Conservation (phyloP, 2,329 filamentous ascomycete species). For the Aspergillus flavus region DNA sequence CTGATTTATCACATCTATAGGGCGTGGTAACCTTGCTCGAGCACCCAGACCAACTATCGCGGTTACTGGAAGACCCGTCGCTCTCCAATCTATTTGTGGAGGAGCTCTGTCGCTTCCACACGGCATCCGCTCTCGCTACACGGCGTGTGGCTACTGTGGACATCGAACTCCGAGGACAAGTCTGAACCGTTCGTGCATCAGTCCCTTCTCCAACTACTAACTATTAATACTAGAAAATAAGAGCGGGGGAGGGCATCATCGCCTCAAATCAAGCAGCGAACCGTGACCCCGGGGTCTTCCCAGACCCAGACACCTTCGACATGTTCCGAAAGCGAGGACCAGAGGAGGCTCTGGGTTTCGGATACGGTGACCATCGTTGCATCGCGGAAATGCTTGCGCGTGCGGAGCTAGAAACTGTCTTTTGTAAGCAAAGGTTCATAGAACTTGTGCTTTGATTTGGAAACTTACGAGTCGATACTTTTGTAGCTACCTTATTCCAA, state of each 20-base stretch:
- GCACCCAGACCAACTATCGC: not conserved
- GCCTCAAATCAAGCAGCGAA: constrained; percentile 8
- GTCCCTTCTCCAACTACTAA: not conserved
- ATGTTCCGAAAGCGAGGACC: constrained; percentile 3
- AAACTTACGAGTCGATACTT: not conserved
- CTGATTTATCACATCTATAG: not conserved
- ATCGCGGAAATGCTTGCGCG: not conserved
- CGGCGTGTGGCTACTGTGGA: not conserved
- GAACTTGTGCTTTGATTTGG: not conserved
- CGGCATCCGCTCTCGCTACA: not conserved
- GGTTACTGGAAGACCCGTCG: not conserved
- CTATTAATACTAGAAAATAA: not conserved
- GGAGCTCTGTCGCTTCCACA: not conserved
- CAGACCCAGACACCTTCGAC: constrained; percentile 7
- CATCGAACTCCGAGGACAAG: not conserved
- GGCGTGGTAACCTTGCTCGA: not conserved
- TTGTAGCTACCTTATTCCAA: not conserved
- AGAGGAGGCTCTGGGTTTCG: not conserved
- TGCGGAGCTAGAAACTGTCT: not conserved
- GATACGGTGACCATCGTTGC: not conserved
- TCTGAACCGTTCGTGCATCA: not conserved
- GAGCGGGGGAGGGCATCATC: constrained; percentile 1
- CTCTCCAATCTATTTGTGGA: not conserved
- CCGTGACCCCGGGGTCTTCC: constrained; percentile 7
- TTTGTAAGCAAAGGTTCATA: not conserved